Base-by-base conservation (phyloP, 2,329 filamentous ascomycete genomes). In the Colletotrichum agaves region DNA sequence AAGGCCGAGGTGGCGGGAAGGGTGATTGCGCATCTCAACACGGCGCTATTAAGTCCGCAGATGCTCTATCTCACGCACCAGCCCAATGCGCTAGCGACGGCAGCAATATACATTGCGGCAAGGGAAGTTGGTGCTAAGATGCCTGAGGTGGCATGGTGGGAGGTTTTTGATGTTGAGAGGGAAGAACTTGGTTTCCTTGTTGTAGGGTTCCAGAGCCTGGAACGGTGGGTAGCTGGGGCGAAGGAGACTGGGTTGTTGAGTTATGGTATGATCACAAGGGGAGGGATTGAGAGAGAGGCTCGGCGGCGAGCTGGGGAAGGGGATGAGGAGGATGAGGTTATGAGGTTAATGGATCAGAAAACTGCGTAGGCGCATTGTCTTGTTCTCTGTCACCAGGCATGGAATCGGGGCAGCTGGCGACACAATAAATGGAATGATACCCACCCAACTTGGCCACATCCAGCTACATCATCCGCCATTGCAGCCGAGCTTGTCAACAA, bases 141-240 rank as follows among this genome's bases (percentile, higher is more conserved):
- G 80, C 93, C 95, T 0, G 91, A 92, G 70, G 88, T 87, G 53
- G 90, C 93, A 70, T 99, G 96, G 96, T 99, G 96, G 96, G 94
- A 98, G 78, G 93, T 98, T 0, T 98, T 98, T 77, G 96, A 99
- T 78, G 93, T 96, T 7, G 94, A 98, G 74, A 86, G 96, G 57
- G 96, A 99, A 82, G 94, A 97, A 77, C 84, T 99, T 39, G 96
- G 96, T 0, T 98, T 98, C 73, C 79, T 98, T 65, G 94, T 97
- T 3, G 93, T 98, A 11, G 94, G 87, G 0, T 88, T 98, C 86
- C 84, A 89, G 69, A 98, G 94, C 74, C 82, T 97, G 61, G 90
- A 91, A 70, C 89, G 88, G 0, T 93, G 91, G 79, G 88, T 89
- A 61, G 80, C 79, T 67, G 83, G 83, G 46, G 89, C 49, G 2